A percentile compares a stretch with the other conserved stretches of the same genome.
These are phyloP conservation scores for Megacollybia marginata DNA, from an alignment of 768 basidiomycete species.

Conservation along the genomic window DNA sequence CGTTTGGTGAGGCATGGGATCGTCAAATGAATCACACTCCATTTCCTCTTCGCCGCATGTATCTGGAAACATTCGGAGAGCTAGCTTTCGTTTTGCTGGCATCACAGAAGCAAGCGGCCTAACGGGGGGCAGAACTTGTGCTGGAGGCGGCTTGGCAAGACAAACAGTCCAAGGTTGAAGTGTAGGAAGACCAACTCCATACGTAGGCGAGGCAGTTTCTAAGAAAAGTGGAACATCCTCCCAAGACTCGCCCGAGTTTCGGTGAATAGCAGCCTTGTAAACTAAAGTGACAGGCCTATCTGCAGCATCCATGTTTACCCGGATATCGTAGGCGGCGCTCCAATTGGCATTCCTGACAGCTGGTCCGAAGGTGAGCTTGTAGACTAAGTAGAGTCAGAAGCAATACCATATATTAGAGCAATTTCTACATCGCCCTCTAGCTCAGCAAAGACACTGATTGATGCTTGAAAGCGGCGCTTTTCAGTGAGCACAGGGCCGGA, in stretches of 20 bases:
- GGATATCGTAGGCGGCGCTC: constrained; percentile 6
- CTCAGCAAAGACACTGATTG: constrained; percentile 8
- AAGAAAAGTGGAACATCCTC: constrained; percentile 28
- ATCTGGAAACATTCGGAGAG: no score
- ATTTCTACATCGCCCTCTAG: constrained; percentile 4
- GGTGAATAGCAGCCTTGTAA: constrained; percentile 4
- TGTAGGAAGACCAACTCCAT: constrained; percentile 23
- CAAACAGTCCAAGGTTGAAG: constrained; percentile 24
- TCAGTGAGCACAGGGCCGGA: background rate
- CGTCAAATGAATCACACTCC: constrained; percentile 4
- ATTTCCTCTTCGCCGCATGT: constrained; percentile 1
- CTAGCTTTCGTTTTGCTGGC: no score
- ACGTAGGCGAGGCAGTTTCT: constrained; percentile 32
- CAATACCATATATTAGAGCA: constrained; percentile 9
- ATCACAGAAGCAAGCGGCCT: background rate
- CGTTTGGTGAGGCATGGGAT: background rate
- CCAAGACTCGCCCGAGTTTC: constrained; percentile 20
- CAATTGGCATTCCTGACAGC: constrained; percentile 1
- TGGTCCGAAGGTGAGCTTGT: background rate
- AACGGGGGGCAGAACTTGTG: background rate
- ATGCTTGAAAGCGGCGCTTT: background rate
- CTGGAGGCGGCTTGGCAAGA: background rate
- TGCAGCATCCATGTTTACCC: constrained; percentile 1
- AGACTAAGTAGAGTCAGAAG: background rate
- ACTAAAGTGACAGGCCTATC: background rate